These are phyloP conservation scores for Ceratocystis colombiana DNA, from an alignment of 2,329 filamentous ascomycete species.

Conservation along the genomic window DNA sequence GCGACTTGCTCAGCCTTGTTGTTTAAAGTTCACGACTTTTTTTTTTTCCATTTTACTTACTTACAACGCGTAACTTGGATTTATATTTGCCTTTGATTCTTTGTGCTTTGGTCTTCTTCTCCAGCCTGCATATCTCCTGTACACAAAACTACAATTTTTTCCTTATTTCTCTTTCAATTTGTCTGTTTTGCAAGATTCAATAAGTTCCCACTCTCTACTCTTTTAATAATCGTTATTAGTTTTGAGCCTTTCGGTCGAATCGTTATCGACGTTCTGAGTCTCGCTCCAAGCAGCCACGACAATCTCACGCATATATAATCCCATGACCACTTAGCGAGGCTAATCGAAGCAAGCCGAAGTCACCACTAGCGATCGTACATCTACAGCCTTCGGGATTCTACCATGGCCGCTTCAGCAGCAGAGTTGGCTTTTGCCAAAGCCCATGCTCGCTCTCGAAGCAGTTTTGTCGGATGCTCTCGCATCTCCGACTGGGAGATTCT, in stretches of 20 bases:
- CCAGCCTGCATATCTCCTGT: not conserved
- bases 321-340: not conserved
- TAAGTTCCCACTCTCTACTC: too few species aligned
- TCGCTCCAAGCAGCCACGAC: too few species aligned
- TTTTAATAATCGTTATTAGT: not conserved
- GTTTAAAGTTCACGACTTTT: not conserved
- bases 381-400: not conserved
- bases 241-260: not conserved
- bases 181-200: too few species aligned
- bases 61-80: not conserved
- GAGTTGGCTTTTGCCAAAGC: conserved; percentile 45
- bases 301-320: too few species aligned
- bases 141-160: not conserved
- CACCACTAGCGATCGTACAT: not conserved
- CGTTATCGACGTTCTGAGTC: not conserved
- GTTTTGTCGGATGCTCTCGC: conserved; percentile 75
- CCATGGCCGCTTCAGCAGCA: conserved; percentile 16
- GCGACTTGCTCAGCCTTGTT: not conserved
- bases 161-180: not conserved
- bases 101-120: not conserved
- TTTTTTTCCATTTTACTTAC: not conserved
- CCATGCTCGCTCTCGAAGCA: conserved; percentile 45
- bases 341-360: not conserved
- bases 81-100: not conserved
- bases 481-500: conserved; percentile 71